Conservation (phyloP, 495 filamentous ascomycete genomes). For the Penicillium tannophilum region DNA sequence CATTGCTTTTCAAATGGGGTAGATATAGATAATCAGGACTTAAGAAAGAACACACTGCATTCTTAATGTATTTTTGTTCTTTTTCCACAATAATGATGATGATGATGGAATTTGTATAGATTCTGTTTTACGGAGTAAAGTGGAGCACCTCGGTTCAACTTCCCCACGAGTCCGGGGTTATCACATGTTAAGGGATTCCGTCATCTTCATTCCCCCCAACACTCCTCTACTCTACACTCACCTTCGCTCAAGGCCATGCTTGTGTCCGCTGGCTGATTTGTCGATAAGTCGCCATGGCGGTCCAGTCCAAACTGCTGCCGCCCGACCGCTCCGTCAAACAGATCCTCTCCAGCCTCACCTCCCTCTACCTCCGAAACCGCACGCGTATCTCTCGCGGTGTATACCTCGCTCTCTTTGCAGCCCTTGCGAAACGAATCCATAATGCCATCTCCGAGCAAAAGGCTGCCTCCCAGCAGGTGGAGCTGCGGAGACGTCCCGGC, state of each 20-base stretch:
- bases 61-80: too few relatives aligned
- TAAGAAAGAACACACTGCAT: too few relatives aligned
- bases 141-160: slow-evolving; percentile 27
- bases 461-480: slow-evolving; percentile 76
- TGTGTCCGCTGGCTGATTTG: slow-evolving; percentile 31
- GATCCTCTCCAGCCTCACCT: slow-evolving; percentile 70
- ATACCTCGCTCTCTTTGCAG: slow-evolving; percentile 88
- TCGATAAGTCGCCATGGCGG: slow-evolving; percentile 61
- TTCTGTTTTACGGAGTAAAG: background rate
- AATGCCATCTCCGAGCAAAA: slow-evolving; percentile 93
- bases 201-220: slow-evolving; percentile 7
- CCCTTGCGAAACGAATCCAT: slow-evolving; percentile 85
- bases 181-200: slow-evolving; percentile 33
- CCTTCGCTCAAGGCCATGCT: slow-evolving; percentile 31
- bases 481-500: slow-evolving; percentile 56
- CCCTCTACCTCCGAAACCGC: slow-evolving; percentile 80
- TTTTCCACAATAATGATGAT: too few relatives aligned
- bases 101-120: too few relatives aligned
- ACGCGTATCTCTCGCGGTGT: slow-evolving; percentile 87
- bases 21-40: too few relatives aligned
- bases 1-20: too few relatives aligned
- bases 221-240: slow-evolving; percentile 9
- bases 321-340: slow-evolving; percentile 73
- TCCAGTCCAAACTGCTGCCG: slow-evolving; percentile 74
- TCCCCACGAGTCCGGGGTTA: slow-evolving; percentile 33